phyloP scores from a whole-genome alignment of 768 basidiomycete genomes.

The Lactarius sp. region DNA sequence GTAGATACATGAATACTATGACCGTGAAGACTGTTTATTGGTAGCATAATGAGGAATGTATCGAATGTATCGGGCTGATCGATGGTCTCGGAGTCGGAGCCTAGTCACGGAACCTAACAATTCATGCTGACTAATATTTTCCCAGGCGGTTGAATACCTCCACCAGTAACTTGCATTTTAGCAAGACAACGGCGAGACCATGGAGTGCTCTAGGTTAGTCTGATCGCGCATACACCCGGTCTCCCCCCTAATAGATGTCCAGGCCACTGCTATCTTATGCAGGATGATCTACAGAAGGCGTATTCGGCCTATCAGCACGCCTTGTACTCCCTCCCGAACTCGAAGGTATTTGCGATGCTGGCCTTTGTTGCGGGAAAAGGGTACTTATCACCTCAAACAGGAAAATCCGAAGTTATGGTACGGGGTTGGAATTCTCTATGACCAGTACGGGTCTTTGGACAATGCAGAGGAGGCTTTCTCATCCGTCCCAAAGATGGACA shows the following conservation, averaged over 20 bases:
- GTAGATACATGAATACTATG: too few relatives aligned
- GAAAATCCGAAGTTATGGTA: conserved; percentile 99
- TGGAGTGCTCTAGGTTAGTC: conserved; percentile 89
- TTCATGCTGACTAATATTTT: conserved; percentile 26
- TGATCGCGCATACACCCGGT: conserved; percentile 25
- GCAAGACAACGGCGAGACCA: conserved; percentile 96
- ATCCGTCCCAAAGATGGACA: conserved; percentile 94
- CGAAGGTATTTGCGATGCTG: conserved; percentile 55
- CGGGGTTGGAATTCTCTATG: conserved; percentile 97
- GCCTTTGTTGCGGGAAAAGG: conserved; percentile 16
- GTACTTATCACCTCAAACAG: conserved; percentile 31
- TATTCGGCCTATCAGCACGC: conserved; percentile 99
- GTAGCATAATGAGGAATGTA: too few relatives aligned
- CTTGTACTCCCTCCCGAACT: conserved; percentile 90
- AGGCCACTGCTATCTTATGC: conserved; percentile 99
- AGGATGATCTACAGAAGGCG: conserved; percentile 97
- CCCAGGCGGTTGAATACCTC: conserved; percentile 92
- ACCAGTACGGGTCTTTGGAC: conserved; percentile 96
- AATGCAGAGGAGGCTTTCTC: conserved; percentile 99
- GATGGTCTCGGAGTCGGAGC: too few relatives aligned
- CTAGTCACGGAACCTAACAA: too few relatives aligned
- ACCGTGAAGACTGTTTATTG: too few relatives aligned
- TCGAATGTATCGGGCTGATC: too few relatives aligned
- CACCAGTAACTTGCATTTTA: conserved; percentile 87
- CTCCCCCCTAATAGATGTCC: conserved; percentile 16